phyloP scores from a whole-genome alignment of 768 basidiomycete genomes.

The Rhizopogon roseolus region DNA sequence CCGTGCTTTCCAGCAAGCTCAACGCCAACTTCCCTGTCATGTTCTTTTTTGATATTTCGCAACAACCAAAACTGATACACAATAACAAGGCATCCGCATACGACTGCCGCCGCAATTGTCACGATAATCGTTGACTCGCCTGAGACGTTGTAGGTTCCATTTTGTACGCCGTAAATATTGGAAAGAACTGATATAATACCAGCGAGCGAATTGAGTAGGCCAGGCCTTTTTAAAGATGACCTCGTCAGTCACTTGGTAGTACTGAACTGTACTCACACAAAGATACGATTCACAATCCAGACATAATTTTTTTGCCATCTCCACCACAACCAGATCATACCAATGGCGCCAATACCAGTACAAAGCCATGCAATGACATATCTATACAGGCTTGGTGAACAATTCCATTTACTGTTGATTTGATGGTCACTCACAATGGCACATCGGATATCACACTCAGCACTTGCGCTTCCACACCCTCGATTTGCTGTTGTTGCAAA shows the following conservation, averaged over 20 bases:
- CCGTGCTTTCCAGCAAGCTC: constrained; percentile 40
- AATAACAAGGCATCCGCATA: constrained; percentile 36
- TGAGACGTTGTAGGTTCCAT: constrained; percentile 37
- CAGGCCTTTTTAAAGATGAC: constrained; percentile 36
- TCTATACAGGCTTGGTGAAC: constrained; percentile 20
- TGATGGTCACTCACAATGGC: constrained; percentile 36
- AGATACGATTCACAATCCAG: constrained; percentile 54
- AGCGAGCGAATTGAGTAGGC: constrained; percentile 50
- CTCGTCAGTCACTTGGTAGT: constrained; percentile 1
- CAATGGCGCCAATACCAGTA: constrained; percentile 45
- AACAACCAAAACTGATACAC: constrained; percentile 44
- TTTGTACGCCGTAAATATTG: constrained; percentile 46
- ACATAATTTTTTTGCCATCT: constrained; percentile 55
- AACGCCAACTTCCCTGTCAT: constrained; percentile 36
- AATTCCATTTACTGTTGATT: neutral
- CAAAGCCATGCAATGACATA: constrained; percentile 52
- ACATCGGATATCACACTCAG: constrained; percentile 36
- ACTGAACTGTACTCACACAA: constrained; percentile 36
- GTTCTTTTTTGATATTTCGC: constrained; percentile 37
- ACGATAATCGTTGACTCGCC: constrained; percentile 45
- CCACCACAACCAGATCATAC: constrained; percentile 60
- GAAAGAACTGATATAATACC: constrained; percentile 53
- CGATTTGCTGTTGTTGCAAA: constrained; percentile 20
- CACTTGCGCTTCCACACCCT: constrained; percentile 28
- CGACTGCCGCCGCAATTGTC: constrained; percentile 32